Conservation (phyloP, 2,329 filamentous ascomycete species). For the Colletotrichum chrysophilum region DNA sequence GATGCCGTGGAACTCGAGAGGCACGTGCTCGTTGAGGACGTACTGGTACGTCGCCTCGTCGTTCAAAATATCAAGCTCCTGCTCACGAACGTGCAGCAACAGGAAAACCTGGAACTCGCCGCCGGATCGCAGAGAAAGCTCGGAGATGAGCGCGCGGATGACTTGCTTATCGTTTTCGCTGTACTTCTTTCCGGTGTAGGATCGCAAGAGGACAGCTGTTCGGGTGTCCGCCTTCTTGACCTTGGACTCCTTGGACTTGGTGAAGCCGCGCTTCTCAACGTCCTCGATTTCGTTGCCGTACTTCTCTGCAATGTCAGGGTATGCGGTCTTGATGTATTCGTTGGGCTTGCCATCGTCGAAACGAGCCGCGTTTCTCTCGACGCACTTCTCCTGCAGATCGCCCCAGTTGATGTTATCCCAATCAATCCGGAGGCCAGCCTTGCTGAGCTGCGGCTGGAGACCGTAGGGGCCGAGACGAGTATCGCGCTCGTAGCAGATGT, state of each 20-base stretch:
- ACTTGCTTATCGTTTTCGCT: slow-evolving; percentile 80
- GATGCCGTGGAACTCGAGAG: slow-evolving; percentile 72
- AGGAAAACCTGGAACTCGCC: slow-evolving; percentile 84
- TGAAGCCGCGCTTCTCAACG: slow-evolving; percentile 4
- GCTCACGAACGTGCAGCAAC: slow-evolving; percentile 78
- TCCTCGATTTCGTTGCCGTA: not conserved
- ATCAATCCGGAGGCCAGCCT: slow-evolving; percentile 49
- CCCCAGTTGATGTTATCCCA: slow-evolving; percentile 77
- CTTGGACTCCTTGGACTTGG: slow-evolving; percentile 1
- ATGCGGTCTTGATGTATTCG: slow-evolving; percentile 43
- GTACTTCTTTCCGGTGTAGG: slow-evolving; percentile 77
- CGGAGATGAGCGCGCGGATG: slow-evolving; percentile 79
- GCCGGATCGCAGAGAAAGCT: slow-evolving; percentile 76
- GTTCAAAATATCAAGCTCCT: slow-evolving; percentile 62
- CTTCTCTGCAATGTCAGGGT: slow-evolving; percentile 26
- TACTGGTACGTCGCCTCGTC: slow-evolving; percentile 62
- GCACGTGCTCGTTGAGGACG: slow-evolving; percentile 67
- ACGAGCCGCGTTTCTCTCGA: slow-evolving; percentile 69
- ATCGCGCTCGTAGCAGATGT: slow-evolving; percentile 72
- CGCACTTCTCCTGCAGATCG: slow-evolving; percentile 69
- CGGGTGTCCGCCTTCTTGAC: slow-evolving; percentile 37
- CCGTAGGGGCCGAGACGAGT: slow-evolving; percentile 74
- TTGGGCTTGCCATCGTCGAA: slow-evolving; percentile 55
- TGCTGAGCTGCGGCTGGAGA: slow-evolving; percentile 52
- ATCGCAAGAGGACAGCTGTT: slow-evolving; percentile 77